These are phyloP conservation scores for Tylopilus sp. DNA, from an alignment of 1,284 basidiomycete genomes.

Conservation along the genomic window DNA sequence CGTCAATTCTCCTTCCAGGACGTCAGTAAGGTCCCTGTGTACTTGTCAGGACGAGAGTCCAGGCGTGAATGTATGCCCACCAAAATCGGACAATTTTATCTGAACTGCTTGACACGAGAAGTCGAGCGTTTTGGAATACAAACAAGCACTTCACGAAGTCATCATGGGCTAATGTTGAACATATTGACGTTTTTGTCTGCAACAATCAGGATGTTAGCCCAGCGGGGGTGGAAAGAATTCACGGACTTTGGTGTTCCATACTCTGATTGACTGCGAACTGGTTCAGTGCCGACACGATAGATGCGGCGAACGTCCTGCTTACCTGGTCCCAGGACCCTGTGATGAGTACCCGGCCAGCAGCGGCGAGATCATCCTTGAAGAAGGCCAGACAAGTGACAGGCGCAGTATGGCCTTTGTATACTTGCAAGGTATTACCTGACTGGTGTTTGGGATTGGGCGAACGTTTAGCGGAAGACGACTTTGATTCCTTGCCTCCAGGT, in stretches of 20 bases:
- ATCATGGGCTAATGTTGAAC: slow-evolving; percentile 69
- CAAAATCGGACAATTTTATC: slow-evolving; percentile 88
- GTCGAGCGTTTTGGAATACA: slow-evolving; percentile 56
- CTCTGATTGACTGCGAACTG: slow-evolving; percentile 59
- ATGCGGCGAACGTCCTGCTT: slow-evolving; percentile 12
- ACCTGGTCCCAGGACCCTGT: slow-evolving; percentile 91
- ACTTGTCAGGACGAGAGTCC: neutral
- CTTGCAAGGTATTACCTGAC: slow-evolving; percentile 72
- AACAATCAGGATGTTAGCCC: slow-evolving; percentile 7
- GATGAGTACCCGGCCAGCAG: slow-evolving; percentile 52
- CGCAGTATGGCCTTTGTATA: slow-evolving; percentile 79
- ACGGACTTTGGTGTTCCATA: slow-evolving; percentile 75
- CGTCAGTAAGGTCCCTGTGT: slow-evolving; percentile 56
- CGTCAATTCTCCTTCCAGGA: slow-evolving; percentile 40
- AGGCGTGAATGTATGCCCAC: slow-evolving; percentile 38
- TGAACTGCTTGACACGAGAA: slow-evolving; percentile 84
- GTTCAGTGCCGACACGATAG: slow-evolving; percentile 3
- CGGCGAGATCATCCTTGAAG: slow-evolving; percentile 37
- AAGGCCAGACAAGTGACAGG: slow-evolving; percentile 82
- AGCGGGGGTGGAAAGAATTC: neutral
- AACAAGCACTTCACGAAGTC: slow-evolving; percentile 85
- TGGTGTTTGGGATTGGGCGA: slow-evolving; percentile 33
- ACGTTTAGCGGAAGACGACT: slow-evolving; percentile 6
- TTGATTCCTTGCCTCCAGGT: slow-evolving; percentile 58
- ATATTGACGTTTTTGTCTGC: slow-evolving; percentile 67